These are phyloP conservation scores for Capillidium heterosporum DNA, from an alignment of 371 early-diverging fungal genomes.

Conservation along the genomic window DNA sequence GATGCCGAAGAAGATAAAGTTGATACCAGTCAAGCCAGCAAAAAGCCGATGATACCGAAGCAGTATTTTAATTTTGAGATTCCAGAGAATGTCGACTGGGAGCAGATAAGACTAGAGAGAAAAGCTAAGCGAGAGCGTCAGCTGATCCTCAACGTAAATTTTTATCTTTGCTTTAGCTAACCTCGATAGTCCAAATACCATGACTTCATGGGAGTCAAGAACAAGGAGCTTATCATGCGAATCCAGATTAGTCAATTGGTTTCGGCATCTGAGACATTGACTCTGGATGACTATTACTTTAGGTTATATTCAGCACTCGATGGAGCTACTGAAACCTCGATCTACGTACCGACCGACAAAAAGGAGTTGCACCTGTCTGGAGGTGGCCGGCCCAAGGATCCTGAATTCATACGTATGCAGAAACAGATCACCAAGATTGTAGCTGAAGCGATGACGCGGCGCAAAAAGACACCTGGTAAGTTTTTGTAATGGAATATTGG, in stretches of 20 bases:
- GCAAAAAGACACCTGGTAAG: constrained; percentile 52
- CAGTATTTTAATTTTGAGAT: background rate
- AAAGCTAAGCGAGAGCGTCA: background rate
- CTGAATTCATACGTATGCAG: constrained; percentile 56
- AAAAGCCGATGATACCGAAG: background rate
- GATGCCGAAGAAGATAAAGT: background rate
- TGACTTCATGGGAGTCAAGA: constrained; percentile 79
- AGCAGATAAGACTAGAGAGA: background rate
- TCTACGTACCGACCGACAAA: constrained; percentile 1
- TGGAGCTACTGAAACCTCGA: constrained; percentile 12
- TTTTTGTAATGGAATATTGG: constrained; percentile 1
- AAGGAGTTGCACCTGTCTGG: constrained; percentile 9
- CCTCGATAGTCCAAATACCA: constrained; percentile 42
- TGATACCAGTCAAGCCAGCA: background rate
- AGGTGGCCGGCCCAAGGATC: constrained; percentile 8
- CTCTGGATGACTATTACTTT: constrained; percentile 83
- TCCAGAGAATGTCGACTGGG: background rate
- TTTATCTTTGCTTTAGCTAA: background rate
- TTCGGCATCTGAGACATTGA: constrained; percentile 57
- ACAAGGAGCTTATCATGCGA: constrained; percentile 78
- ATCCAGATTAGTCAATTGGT: constrained; percentile 87
- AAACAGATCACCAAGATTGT: constrained; percentile 84
- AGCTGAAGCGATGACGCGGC: constrained; percentile 65
- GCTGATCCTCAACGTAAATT: background rate
- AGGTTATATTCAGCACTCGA: constrained; percentile 50